Evolutionary conservation across 2,329 filamentous ascomycete genomes (phyloP).

Genomic region (Aureobasidium subglaciale): DNA sequence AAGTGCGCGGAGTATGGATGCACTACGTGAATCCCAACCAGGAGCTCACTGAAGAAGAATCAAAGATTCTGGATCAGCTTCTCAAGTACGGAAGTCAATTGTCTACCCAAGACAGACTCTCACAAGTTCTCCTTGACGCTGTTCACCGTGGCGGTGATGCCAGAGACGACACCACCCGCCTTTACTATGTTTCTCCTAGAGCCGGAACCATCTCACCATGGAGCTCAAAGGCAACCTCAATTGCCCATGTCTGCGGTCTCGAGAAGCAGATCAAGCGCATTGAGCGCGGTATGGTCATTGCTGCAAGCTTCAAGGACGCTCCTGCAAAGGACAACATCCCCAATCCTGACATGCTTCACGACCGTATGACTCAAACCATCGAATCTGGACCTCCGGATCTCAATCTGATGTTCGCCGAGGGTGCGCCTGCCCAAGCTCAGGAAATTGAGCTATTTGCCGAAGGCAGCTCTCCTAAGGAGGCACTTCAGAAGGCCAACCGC

Average conservation of each 20-base stretch:
- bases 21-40: constrained; percentile 43
- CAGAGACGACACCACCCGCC: constrained; percentile 42
- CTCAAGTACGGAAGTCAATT: constrained; percentile 53
- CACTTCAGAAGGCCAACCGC: constrained; percentile 76
- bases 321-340: constrained; percentile 46
- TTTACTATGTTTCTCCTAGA: constrained; percentile 71
- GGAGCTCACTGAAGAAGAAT: constrained; percentile 37
- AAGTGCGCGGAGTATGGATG: constrained; percentile 44
- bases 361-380: constrained; percentile 92
- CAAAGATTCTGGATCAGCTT: constrained; percentile 50
- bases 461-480: constrained; percentile 58
- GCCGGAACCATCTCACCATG: constrained; percentile 83
- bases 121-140: constrained; percentile 39
- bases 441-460: constrained; percentile 34
- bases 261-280: constrained; percentile 66
- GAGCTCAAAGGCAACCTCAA: constrained; percentile 94
- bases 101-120: constrained; percentile 38
- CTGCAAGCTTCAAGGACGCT: constrained; percentile 50
- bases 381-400: constrained; percentile 60
- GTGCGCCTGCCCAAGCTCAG: constrained; percentile 46
- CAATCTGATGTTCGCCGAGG: constrained; percentile 70
- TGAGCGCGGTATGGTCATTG: constrained; percentile 77
- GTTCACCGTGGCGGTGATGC: constrained; percentile 43
- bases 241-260: constrained; percentile 84
- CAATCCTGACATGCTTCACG: constrained; percentile 68